phyloP scores from a whole-genome alignment of 2,329 filamentous ascomycete species.

The Xylariales sp. region DNA sequence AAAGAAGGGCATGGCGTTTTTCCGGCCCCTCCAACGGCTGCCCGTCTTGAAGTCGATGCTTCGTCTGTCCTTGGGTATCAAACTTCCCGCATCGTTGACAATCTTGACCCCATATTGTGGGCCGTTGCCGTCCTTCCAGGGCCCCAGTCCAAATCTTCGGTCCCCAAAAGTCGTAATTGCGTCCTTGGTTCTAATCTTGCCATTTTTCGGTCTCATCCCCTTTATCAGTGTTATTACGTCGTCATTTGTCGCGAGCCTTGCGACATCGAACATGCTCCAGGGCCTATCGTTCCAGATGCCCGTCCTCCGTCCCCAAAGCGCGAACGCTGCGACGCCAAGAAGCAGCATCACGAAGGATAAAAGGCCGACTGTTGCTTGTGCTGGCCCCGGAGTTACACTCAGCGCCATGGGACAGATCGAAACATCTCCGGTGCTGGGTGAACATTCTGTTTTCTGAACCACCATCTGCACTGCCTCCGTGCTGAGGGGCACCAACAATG shows the following conservation, averaged over 20 bases:
- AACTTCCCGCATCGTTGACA: conserved; percentile 12
- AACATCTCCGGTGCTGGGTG: neutral
- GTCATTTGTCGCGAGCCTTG: conserved; percentile 26
- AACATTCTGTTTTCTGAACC: conserved; percentile 29
- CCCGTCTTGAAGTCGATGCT: neutral
- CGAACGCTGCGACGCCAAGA: conserved; percentile 20
- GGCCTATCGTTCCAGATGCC: conserved; percentile 32
- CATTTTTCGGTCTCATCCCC: conserved; percentile 7
- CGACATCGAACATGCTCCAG: conserved; percentile 35
- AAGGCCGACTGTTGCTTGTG: conserved; percentile 28
- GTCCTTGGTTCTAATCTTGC: conserved; percentile 15
- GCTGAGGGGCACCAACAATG: conserved; percentile 33
- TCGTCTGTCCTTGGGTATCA: conserved; percentile 11
- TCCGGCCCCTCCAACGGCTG: neutral
- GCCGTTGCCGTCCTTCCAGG: conserved; percentile 17
- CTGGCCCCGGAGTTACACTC: conserved; percentile 27
- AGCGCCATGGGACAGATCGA: conserved; percentile 29
- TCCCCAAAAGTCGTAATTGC: conserved; percentile 20
- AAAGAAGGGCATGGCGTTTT: conserved; percentile 20
- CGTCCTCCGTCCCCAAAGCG: conserved; percentile 30
- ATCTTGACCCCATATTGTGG: conserved; percentile 21
- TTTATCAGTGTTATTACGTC: conserved; percentile 21
- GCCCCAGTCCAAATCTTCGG: conserved; percentile 15
- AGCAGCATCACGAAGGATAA: conserved; percentile 27
- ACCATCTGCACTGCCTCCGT: conserved; percentile 35